These are phyloP conservation scores for Filosporella fistucella DNA, from an alignment of 495 filamentous ascomycete genomes.

Conservation along the genomic window DNA sequence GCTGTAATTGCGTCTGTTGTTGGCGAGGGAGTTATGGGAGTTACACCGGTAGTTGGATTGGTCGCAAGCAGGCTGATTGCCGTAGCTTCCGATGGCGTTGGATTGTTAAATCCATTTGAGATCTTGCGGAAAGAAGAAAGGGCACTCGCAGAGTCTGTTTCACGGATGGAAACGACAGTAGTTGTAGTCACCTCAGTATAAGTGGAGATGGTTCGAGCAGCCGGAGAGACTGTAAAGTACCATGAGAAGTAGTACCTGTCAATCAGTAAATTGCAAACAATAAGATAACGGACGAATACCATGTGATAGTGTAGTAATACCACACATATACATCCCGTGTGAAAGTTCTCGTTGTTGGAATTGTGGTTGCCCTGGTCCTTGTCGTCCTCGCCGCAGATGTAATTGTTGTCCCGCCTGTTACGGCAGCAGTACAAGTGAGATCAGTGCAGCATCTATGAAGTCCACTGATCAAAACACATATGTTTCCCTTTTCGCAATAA, in stretches of 20 bases:
- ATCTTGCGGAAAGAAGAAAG: too few relatives aligned
- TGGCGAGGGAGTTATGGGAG: too few relatives aligned
- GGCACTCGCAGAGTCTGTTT: neutral
- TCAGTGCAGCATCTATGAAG: slow-evolving; percentile 5
- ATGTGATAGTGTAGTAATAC: slow-evolving; percentile 4
- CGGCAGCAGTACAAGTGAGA: slow-evolving; percentile 3
- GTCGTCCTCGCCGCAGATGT: neutral
- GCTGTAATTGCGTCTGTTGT: too few relatives aligned
- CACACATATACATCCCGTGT: neutral
- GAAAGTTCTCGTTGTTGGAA: neutral
- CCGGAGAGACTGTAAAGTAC: neutral
- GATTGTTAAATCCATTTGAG: too few relatives aligned
- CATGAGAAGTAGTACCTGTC: slow-evolving; percentile 2
- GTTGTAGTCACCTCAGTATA: neutral
- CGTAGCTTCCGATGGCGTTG: too few relatives aligned
- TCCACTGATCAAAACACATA: neutral
- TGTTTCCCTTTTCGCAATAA: slow-evolving; percentile 3
- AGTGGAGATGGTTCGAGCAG: neutral
- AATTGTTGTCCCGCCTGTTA: neutral
- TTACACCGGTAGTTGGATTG: too few relatives aligned
- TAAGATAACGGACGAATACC: neutral
- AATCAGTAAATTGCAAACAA: neutral
- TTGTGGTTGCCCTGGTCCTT: neutral
- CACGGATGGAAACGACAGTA: neutral
- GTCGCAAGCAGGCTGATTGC: too few relatives aligned